Conservation (phyloP, 768 basidiomycete genomes). For the Xerocomellus intermedius region DNA sequence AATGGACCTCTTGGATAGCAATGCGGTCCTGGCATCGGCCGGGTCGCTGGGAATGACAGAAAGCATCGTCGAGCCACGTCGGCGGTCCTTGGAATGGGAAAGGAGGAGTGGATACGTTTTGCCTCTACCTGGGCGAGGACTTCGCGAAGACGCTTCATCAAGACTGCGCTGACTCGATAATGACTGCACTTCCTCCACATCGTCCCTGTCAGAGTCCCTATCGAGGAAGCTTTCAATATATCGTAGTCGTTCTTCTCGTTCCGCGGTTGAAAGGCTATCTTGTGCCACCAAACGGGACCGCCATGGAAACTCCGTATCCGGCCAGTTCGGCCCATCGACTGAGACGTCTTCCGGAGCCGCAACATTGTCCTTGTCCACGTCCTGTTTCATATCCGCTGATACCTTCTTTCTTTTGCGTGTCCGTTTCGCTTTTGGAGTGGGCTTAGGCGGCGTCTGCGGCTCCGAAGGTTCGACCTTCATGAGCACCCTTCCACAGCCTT, state of each 20-base stretch:
- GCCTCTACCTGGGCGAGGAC: constrained; percentile 41
- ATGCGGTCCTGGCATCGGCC: constrained; percentile 70
- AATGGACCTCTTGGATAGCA: constrained; percentile 70
- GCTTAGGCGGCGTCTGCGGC: constrained; percentile 26
- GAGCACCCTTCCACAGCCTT: constrained; percentile 71
- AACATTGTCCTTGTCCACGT: constrained; percentile 8
- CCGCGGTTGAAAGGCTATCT: constrained; percentile 47
- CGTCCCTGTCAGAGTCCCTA: constrained; percentile 62
- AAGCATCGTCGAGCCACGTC: constrained; percentile 11
- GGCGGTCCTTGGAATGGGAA: constrained; percentile 37
- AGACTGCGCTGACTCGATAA: constrained; percentile 8
- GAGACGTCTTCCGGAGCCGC: constrained; percentile 32
- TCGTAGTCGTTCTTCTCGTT: constrained; percentile 58
- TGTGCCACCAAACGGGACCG: constrained; percentile 57
- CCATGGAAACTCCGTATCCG: constrained; percentile 80
- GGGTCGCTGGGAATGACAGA: constrained; percentile 61
- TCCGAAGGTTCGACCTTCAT: constrained; percentile 52
- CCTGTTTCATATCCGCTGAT: constrained; percentile 21
- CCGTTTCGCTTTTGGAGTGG: constrained; percentile 39
- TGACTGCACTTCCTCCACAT: constrained; percentile 28
- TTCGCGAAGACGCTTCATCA: constrained; percentile 20
- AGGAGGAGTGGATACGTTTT: constrained; percentile 60
- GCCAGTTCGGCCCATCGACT: constrained; percentile 67
- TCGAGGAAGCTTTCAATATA: constrained; percentile 73
- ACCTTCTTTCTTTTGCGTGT: constrained; percentile 53